Base-by-base conservation (phyloP, 805 yeast species). In the Barnettozyma sucrosica region DNA sequence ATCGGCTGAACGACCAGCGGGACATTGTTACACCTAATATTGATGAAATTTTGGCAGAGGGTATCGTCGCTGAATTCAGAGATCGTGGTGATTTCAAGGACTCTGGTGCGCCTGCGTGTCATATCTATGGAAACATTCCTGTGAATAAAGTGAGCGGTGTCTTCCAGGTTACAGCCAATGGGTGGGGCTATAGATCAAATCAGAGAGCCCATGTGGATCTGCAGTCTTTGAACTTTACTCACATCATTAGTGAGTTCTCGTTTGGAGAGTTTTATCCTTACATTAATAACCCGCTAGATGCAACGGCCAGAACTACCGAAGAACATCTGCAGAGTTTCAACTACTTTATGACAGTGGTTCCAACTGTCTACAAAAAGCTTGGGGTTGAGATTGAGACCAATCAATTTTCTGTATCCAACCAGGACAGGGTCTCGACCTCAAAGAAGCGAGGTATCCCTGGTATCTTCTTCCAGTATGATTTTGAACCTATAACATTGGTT, bases 191-290 rank as follows among this genome's bases (percentile, higher is more conserved):
- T 51, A 55, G 66, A 34, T 81, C 47, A 4, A 33, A 75, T 51
- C 41, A 43, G 18, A 65, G 77, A 49, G 68, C 77, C 41, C 65
- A 66, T 38, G 71, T 75, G 10, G 78, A 77, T 1, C 30, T 59
- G 7, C 79, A 79, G 36, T 66, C 74, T 20, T 66, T 87, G 49
- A 86, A 92, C 60, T 85, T 92, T 62, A 77, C 96, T 1, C 99
- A 93, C 66, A 79, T 80, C 5, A 83, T 93, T 50, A 78, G 79
- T 50, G 98, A 92, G 64, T 79, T 89, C 52, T 89, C 97, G 10
- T 92, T 83, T 66, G 99, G 99, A 13, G 87, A 80, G 33, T 89
- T 85, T 65, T 89, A 80, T 60, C 97, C 99, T 3, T 84, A 77
- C 56, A 73, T 90, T 52, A 75, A 83, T 55, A 92, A 92, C 61